phyloP scores from a whole-genome alignment of 495 filamentous ascomycete species.

The Annulohypoxylon nitens region DNA sequence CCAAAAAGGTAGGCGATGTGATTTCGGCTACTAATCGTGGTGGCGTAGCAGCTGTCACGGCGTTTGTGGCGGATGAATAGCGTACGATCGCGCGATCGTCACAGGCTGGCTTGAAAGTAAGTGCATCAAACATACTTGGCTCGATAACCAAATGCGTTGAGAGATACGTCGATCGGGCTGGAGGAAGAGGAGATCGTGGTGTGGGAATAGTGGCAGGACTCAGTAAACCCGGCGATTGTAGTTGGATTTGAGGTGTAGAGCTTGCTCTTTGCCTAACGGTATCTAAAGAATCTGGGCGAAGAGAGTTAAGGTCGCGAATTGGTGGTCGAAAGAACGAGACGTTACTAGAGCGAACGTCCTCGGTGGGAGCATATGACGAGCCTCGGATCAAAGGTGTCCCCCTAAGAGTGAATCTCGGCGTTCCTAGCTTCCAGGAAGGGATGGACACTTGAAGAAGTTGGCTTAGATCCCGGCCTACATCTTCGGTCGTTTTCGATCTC shows the following conservation, averaged over 20 bases:
- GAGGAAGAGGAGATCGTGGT: conserved; percentile 45
- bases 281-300: conserved; percentile 46
- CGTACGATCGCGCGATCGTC: conserved; percentile 88
- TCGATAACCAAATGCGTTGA: conserved; percentile 63
- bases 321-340: conserved; percentile 59
- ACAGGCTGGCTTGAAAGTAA: conserved; percentile 76
- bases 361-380: conserved; percentile 72
- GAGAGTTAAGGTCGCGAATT: conserved; percentile 40
- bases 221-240: conserved; percentile 45
- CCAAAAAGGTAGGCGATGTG: conserved; percentile 93
- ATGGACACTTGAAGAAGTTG: conserved; percentile 82
- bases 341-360: conserved; percentile 61
- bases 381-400: conserved; percentile 85
- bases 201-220: conserved; percentile 43
- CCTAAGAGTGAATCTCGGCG: conserved; percentile 81
- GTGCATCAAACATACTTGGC: conserved; percentile 79
- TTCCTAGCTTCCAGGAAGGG: conserved; percentile 87
- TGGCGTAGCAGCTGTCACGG: conserved; percentile 90
- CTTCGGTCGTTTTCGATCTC: conserved; percentile 76
- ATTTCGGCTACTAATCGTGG: conserved; percentile 96
- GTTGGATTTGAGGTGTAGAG: conserved; percentile 49
- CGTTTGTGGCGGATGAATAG: conserved; percentile 76
- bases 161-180: conserved; percentile 56
- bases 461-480: conserved; percentile 57
- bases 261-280: conserved; percentile 48